phyloP scores from a whole-genome alignment of 306 rosid genomes.

The Biancaea sappan region DNA sequence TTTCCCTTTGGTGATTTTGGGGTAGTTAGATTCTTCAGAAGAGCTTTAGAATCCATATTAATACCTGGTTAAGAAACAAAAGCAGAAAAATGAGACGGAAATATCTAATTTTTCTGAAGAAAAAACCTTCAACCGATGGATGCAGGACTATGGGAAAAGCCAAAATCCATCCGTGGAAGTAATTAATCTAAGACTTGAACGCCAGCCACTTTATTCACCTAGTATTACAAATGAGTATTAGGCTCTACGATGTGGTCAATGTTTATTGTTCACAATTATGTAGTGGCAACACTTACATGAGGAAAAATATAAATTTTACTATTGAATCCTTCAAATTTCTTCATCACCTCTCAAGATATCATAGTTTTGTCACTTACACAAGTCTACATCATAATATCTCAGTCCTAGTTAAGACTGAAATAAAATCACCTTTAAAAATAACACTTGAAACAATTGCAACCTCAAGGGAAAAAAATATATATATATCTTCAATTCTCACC shows the following conservation, averaged over 20 bases:
- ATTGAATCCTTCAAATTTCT: neutral
- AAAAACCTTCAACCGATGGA: slow-evolving; percentile 5
- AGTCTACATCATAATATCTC: neutral
- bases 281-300: neutral
- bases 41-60: slow-evolving; percentile 37
- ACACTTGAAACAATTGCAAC: neutral
- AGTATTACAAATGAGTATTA: neutral
- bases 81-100: neutral
- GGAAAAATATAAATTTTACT: neutral
- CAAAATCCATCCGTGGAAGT: neutral
- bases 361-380: slow-evolving; percentile 3
- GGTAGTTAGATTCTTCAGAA: slow-evolving; percentile 39
- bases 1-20: slow-evolving; percentile 46
- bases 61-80: slow-evolving; percentile 32
- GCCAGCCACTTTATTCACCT: neutral
- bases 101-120: neutral
- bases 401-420: neutral
- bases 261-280: neutral
- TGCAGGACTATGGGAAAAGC: neutral
- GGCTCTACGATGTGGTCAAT: neutral
- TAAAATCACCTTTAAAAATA: neutral
- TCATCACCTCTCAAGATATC: neutral
- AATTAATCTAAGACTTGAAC: slow-evolving; percentile 8
- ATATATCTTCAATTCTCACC: slow-evolving; percentile 36
- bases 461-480: neutral